These are phyloP conservation scores for Thelephora aurantiotincta DNA, from an alignment of 768 basidiomycete genomes.

Conservation along the genomic window DNA sequence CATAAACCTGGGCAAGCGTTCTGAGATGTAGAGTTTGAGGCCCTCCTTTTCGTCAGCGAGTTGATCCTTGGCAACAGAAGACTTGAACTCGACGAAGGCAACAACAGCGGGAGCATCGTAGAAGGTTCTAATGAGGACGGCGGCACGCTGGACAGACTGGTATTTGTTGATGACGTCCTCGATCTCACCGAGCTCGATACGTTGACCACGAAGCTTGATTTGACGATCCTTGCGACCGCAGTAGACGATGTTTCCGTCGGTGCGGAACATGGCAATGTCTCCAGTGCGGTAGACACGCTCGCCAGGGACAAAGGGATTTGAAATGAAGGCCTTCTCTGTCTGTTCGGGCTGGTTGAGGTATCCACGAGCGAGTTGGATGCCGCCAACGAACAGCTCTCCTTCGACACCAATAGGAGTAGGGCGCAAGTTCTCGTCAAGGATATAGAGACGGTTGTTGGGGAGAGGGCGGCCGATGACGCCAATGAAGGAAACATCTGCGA, in stretches of 20 bases:
- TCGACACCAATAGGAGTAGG: slow-evolving; percentile 12
- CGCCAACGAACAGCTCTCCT: slow-evolving; percentile 15
- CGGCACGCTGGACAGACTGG: slow-evolving; percentile 9
- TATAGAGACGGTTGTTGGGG: slow-evolving; percentile 14
- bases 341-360: slow-evolving; percentile 17
- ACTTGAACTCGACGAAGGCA: slow-evolving; percentile 17
- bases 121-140: slow-evolving; percentile 15
- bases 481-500: slow-evolving; percentile 7
- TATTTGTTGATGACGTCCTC: slow-evolving; percentile 18
- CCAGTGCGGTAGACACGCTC: slow-evolving; percentile 19
- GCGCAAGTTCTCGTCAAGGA: slow-evolving; percentile 8
- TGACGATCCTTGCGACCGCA: slow-evolving; percentile 20
- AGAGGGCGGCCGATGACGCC: slow-evolving; percentile 19
- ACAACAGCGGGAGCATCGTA: slow-evolving; percentile 17
- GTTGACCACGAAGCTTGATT: slow-evolving; percentile 19
- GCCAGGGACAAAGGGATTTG: slow-evolving; percentile 16
- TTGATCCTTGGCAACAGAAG: slow-evolving; percentile 4
- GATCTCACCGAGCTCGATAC: slow-evolving; percentile 20
- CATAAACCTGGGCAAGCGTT: slow-evolving; percentile 19
- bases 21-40: slow-evolving; percentile 14
- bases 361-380: slow-evolving; percentile 13
- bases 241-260: slow-evolving; percentile 18
- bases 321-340: slow-evolving; percentile 14
- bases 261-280: slow-evolving; percentile 16
- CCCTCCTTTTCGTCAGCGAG: slow-evolving; percentile 6